A percentile compares a stretch with the other conserved stretches of the same genome.
phyloP scores from a whole-genome alignment of 1,139 yeast species.

The Keqinozyma sinolaborantium region DNA sequence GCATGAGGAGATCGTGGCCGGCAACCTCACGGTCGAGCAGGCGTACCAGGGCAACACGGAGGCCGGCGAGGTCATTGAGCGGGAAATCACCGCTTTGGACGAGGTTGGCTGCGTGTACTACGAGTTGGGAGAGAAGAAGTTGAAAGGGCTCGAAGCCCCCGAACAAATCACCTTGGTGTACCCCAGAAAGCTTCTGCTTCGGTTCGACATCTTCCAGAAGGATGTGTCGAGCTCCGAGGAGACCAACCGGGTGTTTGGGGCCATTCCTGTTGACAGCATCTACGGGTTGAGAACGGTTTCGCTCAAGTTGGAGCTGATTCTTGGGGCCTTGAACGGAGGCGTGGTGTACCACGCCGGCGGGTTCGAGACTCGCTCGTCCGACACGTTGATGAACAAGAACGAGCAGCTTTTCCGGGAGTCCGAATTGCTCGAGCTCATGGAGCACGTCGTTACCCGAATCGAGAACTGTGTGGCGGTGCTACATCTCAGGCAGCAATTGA shows the following conservation, averaged over 20 bases:
- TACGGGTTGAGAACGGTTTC: conserved; percentile 47
- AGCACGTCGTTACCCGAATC: conserved; percentile 60
- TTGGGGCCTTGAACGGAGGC: conserved; percentile 35
- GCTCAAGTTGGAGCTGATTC: conserved; percentile 46
- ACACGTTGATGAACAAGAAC: conserved; percentile 19
- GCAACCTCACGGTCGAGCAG: conserved; percentile 38
- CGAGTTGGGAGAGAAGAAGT: conserved; percentile 79
- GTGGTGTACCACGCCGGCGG: conserved; percentile 19
- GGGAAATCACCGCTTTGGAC: conserved; percentile 63
- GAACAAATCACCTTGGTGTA: conserved; percentile 79
- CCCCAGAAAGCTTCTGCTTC: conserved; percentile 60
- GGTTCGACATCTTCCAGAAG: conserved; percentile 47
- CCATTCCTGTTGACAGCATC: conserved; percentile 41
- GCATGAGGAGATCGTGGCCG: conserved; percentile 45
- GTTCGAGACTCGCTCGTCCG: conserved; percentile 25
- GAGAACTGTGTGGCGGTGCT: conserved; percentile 49
- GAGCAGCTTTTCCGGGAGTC: conserved; percentile 26
- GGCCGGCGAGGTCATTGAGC: conserved; percentile 63
- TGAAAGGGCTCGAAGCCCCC: conserved; percentile 93
- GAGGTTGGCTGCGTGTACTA: conserved; percentile 69
- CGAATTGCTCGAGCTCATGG: conserved; percentile 48
- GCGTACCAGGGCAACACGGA: conserved; percentile 62
- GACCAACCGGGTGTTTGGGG: conserved; percentile 29
- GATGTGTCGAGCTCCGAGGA: conserved; percentile 14
- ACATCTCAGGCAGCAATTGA: conserved; percentile 31